phyloP scores from a whole-genome alignment of 371 early-diverging fungal species.

The Mortierella sp. region DNA sequence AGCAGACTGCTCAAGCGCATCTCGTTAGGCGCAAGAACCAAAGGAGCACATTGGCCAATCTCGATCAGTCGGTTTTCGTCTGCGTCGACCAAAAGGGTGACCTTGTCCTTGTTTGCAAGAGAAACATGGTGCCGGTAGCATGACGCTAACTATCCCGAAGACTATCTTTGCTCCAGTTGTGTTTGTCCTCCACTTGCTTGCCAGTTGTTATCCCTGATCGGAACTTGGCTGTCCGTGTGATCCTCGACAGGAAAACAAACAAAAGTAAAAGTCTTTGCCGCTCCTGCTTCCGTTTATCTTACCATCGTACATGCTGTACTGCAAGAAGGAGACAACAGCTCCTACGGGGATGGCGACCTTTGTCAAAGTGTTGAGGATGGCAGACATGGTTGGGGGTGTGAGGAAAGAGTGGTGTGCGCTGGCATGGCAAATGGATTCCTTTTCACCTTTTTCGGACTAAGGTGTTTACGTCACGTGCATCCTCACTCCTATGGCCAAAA shows the following conservation, averaged over 20 bases:
- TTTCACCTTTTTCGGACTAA: not conserved
- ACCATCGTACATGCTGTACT: constrained; percentile 95
- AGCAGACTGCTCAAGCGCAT: too few relatives aligned
- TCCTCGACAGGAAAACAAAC: not conserved
- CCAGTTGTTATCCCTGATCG: not conserved
- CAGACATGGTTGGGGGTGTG: constrained; percentile 38
- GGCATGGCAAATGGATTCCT: not conserved
- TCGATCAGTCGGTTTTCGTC: too few relatives aligned
- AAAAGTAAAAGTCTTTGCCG: not conserved
- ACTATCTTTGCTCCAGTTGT: not conserved
- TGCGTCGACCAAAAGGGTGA: too few relatives aligned
- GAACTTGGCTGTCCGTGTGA: not conserved
- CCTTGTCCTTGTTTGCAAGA: too few relatives aligned
- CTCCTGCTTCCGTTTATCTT: constrained; percentile 39
- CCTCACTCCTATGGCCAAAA: not conserved
- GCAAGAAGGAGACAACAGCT: constrained; percentile 74
- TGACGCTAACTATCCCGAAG: not conserved
- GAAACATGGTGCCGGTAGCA: not conserved
- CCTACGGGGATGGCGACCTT: constrained; percentile 80
- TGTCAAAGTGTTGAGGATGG: constrained; percentile 68
- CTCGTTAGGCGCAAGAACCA: not conserved
- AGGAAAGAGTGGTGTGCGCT: constrained; percentile 8
- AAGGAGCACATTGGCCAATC: too few relatives aligned
- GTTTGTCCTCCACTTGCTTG: not conserved
- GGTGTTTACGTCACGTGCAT: constrained; percentile 9